Evolutionary conservation across 2,329 filamentous ascomycete genomes (phyloP), one percentile per base, ranked within the genome.

Genomic region (Periconia macrospinosa): DNA sequence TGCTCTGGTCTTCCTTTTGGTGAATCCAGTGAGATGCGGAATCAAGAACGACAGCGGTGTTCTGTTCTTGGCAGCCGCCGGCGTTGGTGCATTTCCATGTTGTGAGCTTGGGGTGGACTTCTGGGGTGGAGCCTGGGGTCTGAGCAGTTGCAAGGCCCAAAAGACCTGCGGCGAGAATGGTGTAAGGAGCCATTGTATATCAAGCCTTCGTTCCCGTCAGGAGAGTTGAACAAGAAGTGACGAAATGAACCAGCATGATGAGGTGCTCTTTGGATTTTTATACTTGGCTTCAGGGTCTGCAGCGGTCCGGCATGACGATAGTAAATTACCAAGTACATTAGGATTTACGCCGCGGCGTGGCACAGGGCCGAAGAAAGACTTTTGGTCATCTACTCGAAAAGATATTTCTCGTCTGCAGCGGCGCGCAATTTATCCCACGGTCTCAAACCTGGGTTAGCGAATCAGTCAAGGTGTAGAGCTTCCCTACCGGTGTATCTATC

Each of bases 41-140:
- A 53, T 84, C 82, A 13, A 82, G 69, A 17, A 84, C 82, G 49
- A 84, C 59, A 20, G 77, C 78, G 41, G 77, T 81, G 42, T 75
- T 73, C 27, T 78, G 74, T 45, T 74, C 59, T 48, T 73, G 75
- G 68, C 82, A 84, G 47, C 82, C 82, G 8, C 71, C 71, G 3
- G 65, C 69, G 30, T 76, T 78, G 19, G 81, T 83, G 71, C 82
- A 84, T 55, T 79, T 76, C 65, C 75, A 82, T 2, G 81, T 84
- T 3, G 73, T 76, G 48, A 84, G 66, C 60, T 75, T 75, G 30
- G 81, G 82, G 50, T 84, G 82, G 20, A 75, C 73, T 60, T 84
- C 81, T 6, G 75, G 52, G 9, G 57, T 66, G 5, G 57, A 63
- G 45, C 69, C 68, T 8, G 62, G 63, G 3, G 68, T 64, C 51